Evolutionary conservation across 352 stramenopile genomes (phyloP), one percentile per base, ranked within the genome.

Genomic region (Ochromonadaceae sp.): DNA sequence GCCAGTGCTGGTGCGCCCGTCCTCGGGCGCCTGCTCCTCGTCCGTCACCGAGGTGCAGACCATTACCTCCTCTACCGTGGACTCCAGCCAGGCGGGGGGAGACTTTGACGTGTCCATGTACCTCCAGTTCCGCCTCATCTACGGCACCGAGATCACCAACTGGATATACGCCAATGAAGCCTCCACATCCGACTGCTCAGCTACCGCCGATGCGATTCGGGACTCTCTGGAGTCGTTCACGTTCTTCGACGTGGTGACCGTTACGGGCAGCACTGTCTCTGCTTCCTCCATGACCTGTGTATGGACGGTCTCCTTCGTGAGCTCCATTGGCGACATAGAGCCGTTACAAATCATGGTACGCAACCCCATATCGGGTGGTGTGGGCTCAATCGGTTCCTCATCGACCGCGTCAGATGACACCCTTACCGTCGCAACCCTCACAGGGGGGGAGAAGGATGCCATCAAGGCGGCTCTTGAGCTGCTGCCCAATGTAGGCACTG

Each of bases 391-490:
- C 38, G 26, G 44, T 63, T 32, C 69, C 14, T 62, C 70, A 2
- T 70, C 82, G 7, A 72, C 66, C 5, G 73, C 86, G 35, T 81
- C 77, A 17, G 83, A 91, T 47, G 86, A 94, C 49, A 88, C 83
- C 0, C 70, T 93, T 20, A 74, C 76, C 2, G 69, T 93, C 46
- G 77, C 65, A 14, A 90, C 84, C 0, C 4, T 84, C 39, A 69
- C 72, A 20, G 77, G 91, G 35, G 86, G 86, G 0, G 75, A 81
- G 7, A 83, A 92, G 41, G 82, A 96, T 59, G 79, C 93, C n/a
- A 87, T 97, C 66, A 91, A 95, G 72, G 77, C 86, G 0, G 87
- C 96, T 66, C 81, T 97, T 17, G 86, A 95, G 61, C 78, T 81
- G 48, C 76, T 97, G 17, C 70, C 68, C 7, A 91, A 87, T 28